Evolutionary conservation across 345 rosid genomes (phyloP).

Genomic region (Salix koriyanagi): DNA sequence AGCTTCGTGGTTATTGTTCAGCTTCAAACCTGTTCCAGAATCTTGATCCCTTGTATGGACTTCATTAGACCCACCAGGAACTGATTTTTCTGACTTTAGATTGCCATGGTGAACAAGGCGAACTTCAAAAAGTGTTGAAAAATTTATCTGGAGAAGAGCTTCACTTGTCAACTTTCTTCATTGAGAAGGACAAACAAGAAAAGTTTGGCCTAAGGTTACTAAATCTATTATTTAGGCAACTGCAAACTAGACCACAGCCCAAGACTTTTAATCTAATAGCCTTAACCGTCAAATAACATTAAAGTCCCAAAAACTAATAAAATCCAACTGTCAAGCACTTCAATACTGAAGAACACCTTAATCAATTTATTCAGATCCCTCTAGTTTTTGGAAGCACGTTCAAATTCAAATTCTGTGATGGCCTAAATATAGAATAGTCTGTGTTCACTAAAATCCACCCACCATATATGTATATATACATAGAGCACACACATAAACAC

Average conservation of each 20-base stretch:
- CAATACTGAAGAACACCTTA: background rate
- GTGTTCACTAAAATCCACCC: background rate
- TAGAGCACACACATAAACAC: background rate
- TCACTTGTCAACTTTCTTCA: conserved; percentile 4
- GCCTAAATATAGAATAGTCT: background rate
- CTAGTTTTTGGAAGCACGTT: background rate
- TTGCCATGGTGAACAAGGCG: conserved; percentile 44
- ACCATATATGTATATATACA: background rate
- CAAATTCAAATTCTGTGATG: background rate
- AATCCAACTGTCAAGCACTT: background rate
- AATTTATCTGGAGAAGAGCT: conserved; percentile 55
- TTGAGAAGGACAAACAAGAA: conserved; percentile 6
- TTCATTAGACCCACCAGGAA: conserved; percentile 22
- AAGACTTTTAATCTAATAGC: background rate
- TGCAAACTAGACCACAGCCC: background rate
- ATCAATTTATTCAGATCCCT: background rate
- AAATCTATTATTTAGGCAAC: background rate
- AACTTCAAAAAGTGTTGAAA: conserved; percentile 64
- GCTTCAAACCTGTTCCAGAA: conserved; percentile 12
- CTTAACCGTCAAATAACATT: background rate
- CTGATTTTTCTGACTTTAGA: conserved; percentile 20
- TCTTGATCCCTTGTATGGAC: conserved; percentile 19
- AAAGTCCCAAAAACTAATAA: background rate
- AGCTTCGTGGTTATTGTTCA: conserved; percentile 23
- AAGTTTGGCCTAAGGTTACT: too few relatives aligned